A percentile compares a stretch with the other conserved stretches of the same genome.
Conservation (phyloP, 371 early-diverging fungal genomes). For the Mucor irregularis region DNA sequence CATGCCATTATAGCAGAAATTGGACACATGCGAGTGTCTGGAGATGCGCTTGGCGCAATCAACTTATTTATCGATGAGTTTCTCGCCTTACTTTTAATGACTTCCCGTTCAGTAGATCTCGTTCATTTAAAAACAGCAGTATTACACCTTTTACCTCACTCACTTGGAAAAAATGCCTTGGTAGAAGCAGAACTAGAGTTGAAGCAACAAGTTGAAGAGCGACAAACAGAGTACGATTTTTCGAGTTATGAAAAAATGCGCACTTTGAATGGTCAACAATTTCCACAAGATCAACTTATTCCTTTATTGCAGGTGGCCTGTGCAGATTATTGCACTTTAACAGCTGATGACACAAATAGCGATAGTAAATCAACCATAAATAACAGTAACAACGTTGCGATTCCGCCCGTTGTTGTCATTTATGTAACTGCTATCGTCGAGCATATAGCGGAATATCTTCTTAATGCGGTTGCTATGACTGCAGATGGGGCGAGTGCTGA, state of each 20-base stretch:
- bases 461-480: constrained; percentile 49
- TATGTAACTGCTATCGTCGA: constrained; percentile 62
- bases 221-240: constrained; percentile 28
- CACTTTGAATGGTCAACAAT: constrained; percentile 1
- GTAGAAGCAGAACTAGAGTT: constrained; percentile 68
- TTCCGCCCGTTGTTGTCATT: constrained; percentile 60
- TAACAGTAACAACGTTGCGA: no score
- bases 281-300: constrained; percentile 30
- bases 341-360: no score
- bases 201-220: constrained; percentile 53
- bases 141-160: constrained; percentile 44
- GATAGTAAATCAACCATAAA: no score
- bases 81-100: constrained; percentile 45
- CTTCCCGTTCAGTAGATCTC: constrained; percentile 50
- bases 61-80: constrained; percentile 67
- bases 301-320: constrained; percentile 49
- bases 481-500: constrained; percentile 56
- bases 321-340: constrained; percentile 54
- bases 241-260: constrained; percentile 40
- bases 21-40: constrained; percentile 59
- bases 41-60: constrained; percentile 59
- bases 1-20: constrained; percentile 65
- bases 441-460: constrained; percentile 61
- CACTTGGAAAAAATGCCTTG: constrained; percentile 63
- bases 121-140: constrained; percentile 51